Evolutionary conservation across 2,329 filamentous ascomycete genomes (phyloP), one percentile per base, ranked within the genome.

Genomic region (Fragosphaeria purpurea): DNA sequence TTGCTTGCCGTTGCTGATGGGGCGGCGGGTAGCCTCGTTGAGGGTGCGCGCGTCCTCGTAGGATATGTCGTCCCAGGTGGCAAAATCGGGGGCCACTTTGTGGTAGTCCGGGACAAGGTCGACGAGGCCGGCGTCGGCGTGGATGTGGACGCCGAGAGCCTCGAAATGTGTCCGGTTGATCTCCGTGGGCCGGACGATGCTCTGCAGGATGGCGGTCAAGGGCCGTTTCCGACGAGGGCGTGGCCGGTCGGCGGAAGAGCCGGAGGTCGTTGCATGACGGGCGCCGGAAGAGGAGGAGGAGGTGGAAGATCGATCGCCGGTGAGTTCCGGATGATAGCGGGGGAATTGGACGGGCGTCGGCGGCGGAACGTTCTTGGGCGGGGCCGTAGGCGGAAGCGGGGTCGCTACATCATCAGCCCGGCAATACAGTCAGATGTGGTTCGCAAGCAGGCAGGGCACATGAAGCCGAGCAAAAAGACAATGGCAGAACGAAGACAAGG

Each of bases 121-220:
- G 48, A 67, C 61, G 10, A 69, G 57, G n/a, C 69, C 58, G 32
- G 69, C 73, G 61, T 82, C 70, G 34, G 70, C 60, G 55, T 71
- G 72, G 57, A 83, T 66, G 57, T 80, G 71, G 35, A 81, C 67
- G 5, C 79, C 78, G 39, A 83, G 69, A 9, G 79, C 78, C 53
- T 74, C 69, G 49, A 83, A 74, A 53, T 81, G 73, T 41, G 69
- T 59, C 41, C 73, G 61, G 33, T 60, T 63, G 52, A 79, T 64
- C 50, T 78, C 74, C 30, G 64, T 61, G 3, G 77, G 74, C 40
- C 80, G 74, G 48, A 77, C 70, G 33, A 80, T 73, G 35, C 64
- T 66, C 59, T 79, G 75, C 37, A 83, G 67, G 41, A 81, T 61
- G 45, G 67, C 62, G 13, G 76, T 69, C 47, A 83, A 60, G 31